Evolutionary conservation across 176 grass and related monocot species (phyloP).

Genomic region (Carex kokanica): DNA sequence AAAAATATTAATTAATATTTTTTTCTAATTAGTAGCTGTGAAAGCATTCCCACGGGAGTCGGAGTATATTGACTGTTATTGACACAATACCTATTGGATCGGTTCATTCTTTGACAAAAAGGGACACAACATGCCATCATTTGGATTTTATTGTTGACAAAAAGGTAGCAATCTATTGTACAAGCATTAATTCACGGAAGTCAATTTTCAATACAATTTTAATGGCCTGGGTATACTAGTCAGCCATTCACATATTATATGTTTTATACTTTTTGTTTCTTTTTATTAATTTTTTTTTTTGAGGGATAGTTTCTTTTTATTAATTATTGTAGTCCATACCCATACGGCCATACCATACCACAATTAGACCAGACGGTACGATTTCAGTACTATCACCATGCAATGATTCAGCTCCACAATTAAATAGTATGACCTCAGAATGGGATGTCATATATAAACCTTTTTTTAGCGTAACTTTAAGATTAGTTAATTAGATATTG

Average conservation of each 20-base stretch:
- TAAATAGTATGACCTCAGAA: not conserved
- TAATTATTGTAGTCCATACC: not conserved
- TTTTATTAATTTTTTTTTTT: slow-evolving; percentile 12
- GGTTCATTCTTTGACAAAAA: slow-evolving; percentile 13
- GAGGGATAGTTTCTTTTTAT: not conserved
- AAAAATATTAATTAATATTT: not conserved
- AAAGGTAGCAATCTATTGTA: not conserved
- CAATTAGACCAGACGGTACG: not conserved
- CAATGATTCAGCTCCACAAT: not conserved
- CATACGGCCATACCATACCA: not conserved
- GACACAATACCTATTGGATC: not conserved
- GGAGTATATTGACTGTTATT: not conserved
- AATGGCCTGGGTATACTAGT: not conserved
- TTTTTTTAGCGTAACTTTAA: not conserved
- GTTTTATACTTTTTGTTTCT: not conserved
- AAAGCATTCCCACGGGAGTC: not conserved
- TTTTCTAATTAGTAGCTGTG: not conserved
- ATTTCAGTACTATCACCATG: not conserved
- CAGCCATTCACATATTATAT: not conserved
- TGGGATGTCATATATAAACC: not conserved
- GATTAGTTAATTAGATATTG: not conserved
- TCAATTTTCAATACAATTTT: not conserved
- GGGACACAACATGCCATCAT: not conserved
- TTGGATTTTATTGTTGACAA: not conserved
- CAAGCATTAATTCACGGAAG: not conserved